Percentiles rank a stretch among this genome's conserved stretches.
Evolutionary conservation across 495 filamentous ascomycete species (phyloP).

Genomic region (Penicillium malachiteum): DNA sequence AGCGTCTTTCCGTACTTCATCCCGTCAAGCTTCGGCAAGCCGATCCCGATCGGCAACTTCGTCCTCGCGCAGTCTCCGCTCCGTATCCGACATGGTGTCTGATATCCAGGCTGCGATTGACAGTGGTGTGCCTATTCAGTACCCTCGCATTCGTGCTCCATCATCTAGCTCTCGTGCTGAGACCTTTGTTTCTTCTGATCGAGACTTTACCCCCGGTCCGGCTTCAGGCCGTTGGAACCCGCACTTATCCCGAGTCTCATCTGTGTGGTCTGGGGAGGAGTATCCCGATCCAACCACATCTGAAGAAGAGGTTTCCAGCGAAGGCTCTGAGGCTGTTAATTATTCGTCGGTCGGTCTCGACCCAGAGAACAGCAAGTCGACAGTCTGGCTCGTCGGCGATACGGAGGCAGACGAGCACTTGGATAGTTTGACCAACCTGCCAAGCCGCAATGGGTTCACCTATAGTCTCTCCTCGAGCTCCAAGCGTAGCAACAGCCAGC

Average conservation of each 20-base stretch:
- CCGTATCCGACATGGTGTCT: conserved; percentile 35
- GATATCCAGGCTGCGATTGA: conserved; percentile 30
- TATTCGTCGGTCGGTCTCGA: not conserved
- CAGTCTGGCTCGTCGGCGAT: conserved; percentile 49
- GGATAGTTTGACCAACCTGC: conserved; percentile 45
- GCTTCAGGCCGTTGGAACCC: conserved; percentile 63
- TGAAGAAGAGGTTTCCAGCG: conserved; percentile 1
- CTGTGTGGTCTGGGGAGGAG: conserved; percentile 56
- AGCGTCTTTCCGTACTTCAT: conserved; percentile 31
- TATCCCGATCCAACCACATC: conserved; percentile 1
- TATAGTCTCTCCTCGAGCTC: conserved; percentile 38
- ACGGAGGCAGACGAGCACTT: conserved; percentile 36
- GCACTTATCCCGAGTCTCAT: conserved; percentile 71
- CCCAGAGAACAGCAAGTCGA: conserved; percentile 21
- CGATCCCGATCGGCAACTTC: conserved; percentile 39
- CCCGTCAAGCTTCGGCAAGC: conserved; percentile 30
- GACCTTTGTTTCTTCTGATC: conserved; percentile 31
- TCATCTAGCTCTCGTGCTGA: conserved; percentile 51
- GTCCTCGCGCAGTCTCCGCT: conserved; percentile 39
- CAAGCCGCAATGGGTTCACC: conserved; percentile 34
- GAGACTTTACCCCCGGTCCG: conserved; percentile 35
- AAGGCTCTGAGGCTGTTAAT: not conserved
- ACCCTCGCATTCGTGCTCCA: conserved; percentile 46
- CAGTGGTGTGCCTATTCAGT: conserved; percentile 46
- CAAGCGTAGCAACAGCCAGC: conserved; percentile 37